Conservation (phyloP, 768 basidiomycete species). For the Leccinellum luteum region DNA sequence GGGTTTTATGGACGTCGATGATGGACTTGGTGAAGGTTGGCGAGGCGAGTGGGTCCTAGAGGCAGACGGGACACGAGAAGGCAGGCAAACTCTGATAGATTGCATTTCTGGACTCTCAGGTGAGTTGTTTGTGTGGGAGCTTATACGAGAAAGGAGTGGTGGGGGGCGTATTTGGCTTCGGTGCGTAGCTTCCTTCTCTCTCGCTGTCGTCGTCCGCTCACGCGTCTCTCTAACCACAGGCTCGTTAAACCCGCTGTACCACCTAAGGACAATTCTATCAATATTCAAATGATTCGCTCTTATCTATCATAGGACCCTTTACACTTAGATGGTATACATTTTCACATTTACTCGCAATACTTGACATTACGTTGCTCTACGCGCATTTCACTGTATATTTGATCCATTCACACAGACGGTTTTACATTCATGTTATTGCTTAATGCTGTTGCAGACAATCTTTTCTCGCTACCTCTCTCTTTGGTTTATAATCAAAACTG, state of each 20-base stretch:
- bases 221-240: slow-evolving; percentile 7
- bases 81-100: slow-evolving; percentile 52
- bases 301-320: slow-evolving; percentile 20
- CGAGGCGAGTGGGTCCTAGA: slow-evolving; percentile 79
- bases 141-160: slow-evolving; percentile 61
- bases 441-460: slow-evolving; percentile 13
- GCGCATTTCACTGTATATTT: slow-evolving; percentile 16
- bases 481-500: not conserved
- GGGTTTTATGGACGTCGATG: slow-evolving; percentile 34
- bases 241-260: slow-evolving; percentile 22
- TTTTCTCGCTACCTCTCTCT: not conserved
- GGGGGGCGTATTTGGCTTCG: slow-evolving; percentile 62
- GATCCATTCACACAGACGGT: not conserved
- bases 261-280: slow-evolving; percentile 20
- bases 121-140: slow-evolving; percentile 44
- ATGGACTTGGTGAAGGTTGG: slow-evolving; percentile 64
- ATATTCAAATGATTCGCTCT: slow-evolving; percentile 22
- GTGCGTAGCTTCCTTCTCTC: slow-evolving; percentile 34
- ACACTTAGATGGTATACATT: slow-evolving; percentile 15
- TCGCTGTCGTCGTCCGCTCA: not conserved
- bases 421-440: slow-evolving; percentile 12
- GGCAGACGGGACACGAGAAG: slow-evolving; percentile 71
- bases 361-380: slow-evolving; percentile 1
- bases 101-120: slow-evolving; percentile 43
- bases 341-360: slow-evolving; percentile 2